Evolutionary conservation across 768 basidiomycete genomes (phyloP).

Genomic region (Mycena kentingensis): DNA sequence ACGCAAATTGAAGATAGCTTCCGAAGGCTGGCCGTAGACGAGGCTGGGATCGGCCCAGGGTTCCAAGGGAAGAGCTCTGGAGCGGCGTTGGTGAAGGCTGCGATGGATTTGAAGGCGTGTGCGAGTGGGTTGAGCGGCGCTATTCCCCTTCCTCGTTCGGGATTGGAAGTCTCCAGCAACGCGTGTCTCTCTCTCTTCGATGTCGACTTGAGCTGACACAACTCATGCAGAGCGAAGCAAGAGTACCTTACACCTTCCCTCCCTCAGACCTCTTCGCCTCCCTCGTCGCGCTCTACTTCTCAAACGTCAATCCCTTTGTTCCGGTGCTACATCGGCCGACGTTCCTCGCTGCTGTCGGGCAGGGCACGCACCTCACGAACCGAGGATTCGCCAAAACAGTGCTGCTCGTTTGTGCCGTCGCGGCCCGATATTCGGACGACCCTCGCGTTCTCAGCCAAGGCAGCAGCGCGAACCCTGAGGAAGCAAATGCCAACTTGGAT

Average conservation of each 20-base stretch:
- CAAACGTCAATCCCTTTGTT: constrained; percentile 37
- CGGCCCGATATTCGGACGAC: constrained; percentile 46
- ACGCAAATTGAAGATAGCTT: constrained; percentile 8
- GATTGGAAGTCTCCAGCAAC: constrained; percentile 2
- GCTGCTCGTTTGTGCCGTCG: constrained; percentile 53
- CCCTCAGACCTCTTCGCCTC: constrained; percentile 36
- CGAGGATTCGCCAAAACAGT: constrained; percentile 42
- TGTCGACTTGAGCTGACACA: background rate
- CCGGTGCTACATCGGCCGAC: constrained; percentile 47
- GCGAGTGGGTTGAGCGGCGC: constrained; percentile 23
- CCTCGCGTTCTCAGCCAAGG: no score
- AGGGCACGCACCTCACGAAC: constrained; percentile 40
- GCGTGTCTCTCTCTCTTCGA: background rate
- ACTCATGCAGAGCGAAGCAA: constrained; percentile 14
- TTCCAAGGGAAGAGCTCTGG: constrained; percentile 35
- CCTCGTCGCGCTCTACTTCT: constrained; percentile 56
- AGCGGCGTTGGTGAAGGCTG: constrained; percentile 33
- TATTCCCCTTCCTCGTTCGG: background rate
- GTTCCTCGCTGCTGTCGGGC: constrained; percentile 40
- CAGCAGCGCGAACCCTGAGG: no score
- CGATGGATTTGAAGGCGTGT: constrained; percentile 42
- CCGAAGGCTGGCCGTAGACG: constrained; percentile 4
- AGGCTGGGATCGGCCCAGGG: constrained; percentile 20
- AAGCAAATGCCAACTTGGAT: constrained; percentile 16
- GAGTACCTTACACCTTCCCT: constrained; percentile 33